Percentiles rank a stretch among this genome's conserved stretches.
Evolutionary conservation across 805 yeast genomes (phyloP).

Genomic region (Candida krabiensis): DNA sequence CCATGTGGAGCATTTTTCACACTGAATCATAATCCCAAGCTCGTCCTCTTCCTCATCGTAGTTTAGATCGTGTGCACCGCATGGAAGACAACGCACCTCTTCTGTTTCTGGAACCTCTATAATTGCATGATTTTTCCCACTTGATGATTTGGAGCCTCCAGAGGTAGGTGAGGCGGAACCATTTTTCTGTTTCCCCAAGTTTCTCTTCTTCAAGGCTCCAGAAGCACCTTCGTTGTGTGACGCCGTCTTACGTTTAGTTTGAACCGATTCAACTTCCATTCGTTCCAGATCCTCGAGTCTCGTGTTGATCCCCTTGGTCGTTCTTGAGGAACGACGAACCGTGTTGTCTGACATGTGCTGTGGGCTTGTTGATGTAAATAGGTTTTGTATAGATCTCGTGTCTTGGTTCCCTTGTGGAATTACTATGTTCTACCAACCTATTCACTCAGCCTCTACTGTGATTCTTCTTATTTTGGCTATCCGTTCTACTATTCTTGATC

Average conservation of each 20-base stretch:
- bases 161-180: constrained; percentile 4
- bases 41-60: constrained; percentile 57
- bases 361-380: too few relatives aligned
- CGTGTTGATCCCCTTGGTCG: constrained; percentile 42
- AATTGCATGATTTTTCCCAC: constrained; percentile 12
- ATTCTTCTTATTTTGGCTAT: too few relatives aligned
- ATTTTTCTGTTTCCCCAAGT: constrained; percentile 8
- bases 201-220: background rate
- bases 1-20: constrained; percentile 69
- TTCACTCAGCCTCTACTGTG: too few relatives aligned
- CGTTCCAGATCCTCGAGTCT: constrained; percentile 30
- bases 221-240: constrained; percentile 8
- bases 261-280: constrained; percentile 9
- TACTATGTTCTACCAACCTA: too few relatives aligned
- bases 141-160: background rate
- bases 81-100: constrained; percentile 56
- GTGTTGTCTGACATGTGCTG: constrained; percentile 14
- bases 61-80: constrained; percentile 59
- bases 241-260: constrained; percentile 10
- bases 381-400: too few relatives aligned
- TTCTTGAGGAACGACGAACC: constrained; percentile 42
- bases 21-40: constrained; percentile 60
- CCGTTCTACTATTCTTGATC: too few relatives aligned
- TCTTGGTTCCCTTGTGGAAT: too few relatives aligned
- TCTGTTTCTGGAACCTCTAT: constrained; percentile 37